phyloP scores from a whole-genome alignment of 2,329 filamentous ascomycete genomes.

The Alternaria infectoria region DNA sequence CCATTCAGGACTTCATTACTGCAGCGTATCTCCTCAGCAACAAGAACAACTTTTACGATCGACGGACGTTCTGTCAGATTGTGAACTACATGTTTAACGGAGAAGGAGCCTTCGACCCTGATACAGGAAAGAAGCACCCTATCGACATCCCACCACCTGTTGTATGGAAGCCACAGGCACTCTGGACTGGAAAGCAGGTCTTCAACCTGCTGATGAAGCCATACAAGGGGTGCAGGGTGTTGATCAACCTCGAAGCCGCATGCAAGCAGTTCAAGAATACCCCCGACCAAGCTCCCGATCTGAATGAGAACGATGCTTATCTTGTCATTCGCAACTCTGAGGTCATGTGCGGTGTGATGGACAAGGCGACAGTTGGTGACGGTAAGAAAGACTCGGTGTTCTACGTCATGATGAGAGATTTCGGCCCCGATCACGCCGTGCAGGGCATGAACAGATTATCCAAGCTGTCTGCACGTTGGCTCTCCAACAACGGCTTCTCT shows the following conservation, averaged over 20 bases:
- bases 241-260: conserved; percentile 91
- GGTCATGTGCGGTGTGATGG: conserved; percentile 96
- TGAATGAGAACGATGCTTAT: conserved; percentile 78
- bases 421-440: conserved; percentile 85
- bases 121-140: conserved; percentile 59
- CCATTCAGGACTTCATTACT: conserved; percentile 99
- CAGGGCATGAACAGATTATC: conserved; percentile 92
- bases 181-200: conserved; percentile 98
- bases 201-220: conserved; percentile 92
- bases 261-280: conserved; percentile 79
- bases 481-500: conserved; percentile 92
- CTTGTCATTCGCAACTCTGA: conserved; percentile 95
- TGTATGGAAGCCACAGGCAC: conserved; percentile 79
- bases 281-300: conserved; percentile 73
- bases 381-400: conserved; percentile 99
- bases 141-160: conserved; percentile 88
- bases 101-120: conserved; percentile 57
- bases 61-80: conserved; percentile 85
- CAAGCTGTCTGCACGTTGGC: conserved; percentile 84
- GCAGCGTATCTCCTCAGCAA: conserved; percentile 88
- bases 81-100: conserved; percentile 94
- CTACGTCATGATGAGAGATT: conserved; percentile 95
- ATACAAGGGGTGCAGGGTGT: conserved; percentile 80
- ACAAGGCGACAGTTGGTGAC: conserved; percentile 95
- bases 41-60: conserved; percentile 92